Evolutionary conservation across 345 rosid species (phyloP), one percentile per base, ranked within the genome.

Genomic region (Gossypium thurberi): DNA sequence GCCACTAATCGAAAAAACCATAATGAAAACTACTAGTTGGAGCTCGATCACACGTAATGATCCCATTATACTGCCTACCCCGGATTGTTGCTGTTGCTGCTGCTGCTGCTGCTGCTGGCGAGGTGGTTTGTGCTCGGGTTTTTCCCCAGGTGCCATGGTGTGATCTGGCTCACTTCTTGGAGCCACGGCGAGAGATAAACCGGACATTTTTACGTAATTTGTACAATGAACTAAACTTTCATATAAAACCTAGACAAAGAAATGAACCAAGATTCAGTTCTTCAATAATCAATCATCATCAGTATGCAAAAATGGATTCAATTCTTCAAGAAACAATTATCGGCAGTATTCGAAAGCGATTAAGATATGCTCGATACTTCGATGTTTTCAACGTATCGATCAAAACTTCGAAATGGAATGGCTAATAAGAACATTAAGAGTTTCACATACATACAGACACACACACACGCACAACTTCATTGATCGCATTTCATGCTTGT

Each of bases 1-100:
- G 60, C 99, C 98, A 28, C 96, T 92, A 0, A 84, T 91, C 0
- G 98, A 91, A 82, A 95, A 92, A 17, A 91, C 98, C 80, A 87
- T 80, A 53, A 89, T 90, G 82, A 95, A 95, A 17, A 96, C 97
- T 0, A 95, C 97, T 2, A 95, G 84, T 77, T 95, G 98, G 59
- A 95, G 86, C 62, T 95, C 98, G 47, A 91, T 91, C 15, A 88
- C 89, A 1, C 97, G 88, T 44, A 92, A 60, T 0, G 99, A 95
- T 43, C 97, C 89, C 94, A 92, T 90, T 52, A 87, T 59, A 0
- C 91, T 86, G 0, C 91, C 91, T 3, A 59, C 68, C 23, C 47
- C 47, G 1, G 87, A 33, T 25, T 77, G 88, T 17, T 72, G 82
- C 15, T 73, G 81, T 14, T 74, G 75, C 48, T 65, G 74, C 18